Conservation (phyloP, 768 basidiomycete species). For the Rhodotorula kratochvilovae region DNA sequence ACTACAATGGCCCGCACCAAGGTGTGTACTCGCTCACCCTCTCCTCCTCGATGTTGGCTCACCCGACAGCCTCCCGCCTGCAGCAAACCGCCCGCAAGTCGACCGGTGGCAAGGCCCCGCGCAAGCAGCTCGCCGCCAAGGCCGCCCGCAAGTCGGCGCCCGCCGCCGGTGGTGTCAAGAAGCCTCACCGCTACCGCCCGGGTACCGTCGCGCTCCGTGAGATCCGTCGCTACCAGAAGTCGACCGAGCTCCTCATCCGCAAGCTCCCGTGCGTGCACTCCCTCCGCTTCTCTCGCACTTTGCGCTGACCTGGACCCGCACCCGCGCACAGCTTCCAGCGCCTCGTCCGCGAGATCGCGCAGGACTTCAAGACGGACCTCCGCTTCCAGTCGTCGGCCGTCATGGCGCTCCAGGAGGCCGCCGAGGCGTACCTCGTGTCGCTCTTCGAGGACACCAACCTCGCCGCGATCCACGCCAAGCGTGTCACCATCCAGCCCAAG, state of each 20-base stretch:
- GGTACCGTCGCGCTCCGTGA: conserved; percentile 5
- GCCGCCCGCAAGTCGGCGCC: conserved; percentile 12
- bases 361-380: conserved; percentile 63
- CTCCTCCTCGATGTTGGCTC: background rate
- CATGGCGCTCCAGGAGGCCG: conserved; percentile 6
- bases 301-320: background rate
- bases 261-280: conserved; percentile 48
- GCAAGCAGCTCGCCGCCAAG: conserved; percentile 12
- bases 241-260: conserved; percentile 62
- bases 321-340: conserved; percentile 54
- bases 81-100: conserved; percentile 35
- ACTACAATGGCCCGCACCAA: conserved; percentile 98
- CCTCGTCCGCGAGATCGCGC: conserved; percentile 71
- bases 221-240: conserved; percentile 11
- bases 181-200: conserved; percentile 11
- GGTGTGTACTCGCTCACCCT: conserved; percentile 50
- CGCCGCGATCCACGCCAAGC: conserved; percentile 50
- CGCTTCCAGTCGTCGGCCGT: conserved; percentile 1
- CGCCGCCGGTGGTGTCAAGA: conserved; percentile 10
- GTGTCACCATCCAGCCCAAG: conserved; percentile 70
- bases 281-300: conserved; percentile 17
- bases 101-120: conserved; percentile 9
- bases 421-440: conserved; percentile 12
- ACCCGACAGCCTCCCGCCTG: conserved; percentile 42
- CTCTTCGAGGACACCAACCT: conserved; percentile 8